Base-by-base conservation (phyloP, 257 asterid species). In the Cruciata laevipes region DNA sequence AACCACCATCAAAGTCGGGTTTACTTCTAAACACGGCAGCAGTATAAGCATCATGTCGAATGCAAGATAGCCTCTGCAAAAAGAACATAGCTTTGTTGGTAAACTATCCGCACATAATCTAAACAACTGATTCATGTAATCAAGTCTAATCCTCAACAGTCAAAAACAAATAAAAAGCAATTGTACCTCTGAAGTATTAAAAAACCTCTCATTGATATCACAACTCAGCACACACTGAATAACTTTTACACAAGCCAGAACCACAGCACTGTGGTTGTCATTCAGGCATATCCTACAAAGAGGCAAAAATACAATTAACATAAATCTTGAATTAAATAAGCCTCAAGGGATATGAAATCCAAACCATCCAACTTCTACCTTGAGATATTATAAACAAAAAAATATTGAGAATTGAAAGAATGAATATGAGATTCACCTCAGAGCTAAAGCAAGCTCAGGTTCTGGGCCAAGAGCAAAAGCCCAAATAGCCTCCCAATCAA, bases 401-500 rank as follows among this genome's bases (percentile, higher is more conserved):
- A 6, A 37, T 3, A 6, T 17, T 24, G 40, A 44, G 51, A 13
- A 13, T 55, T 38, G 61, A 38, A 72, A 16, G 42, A 25, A 38
- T 32, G 10, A 27, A 68, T 40, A 62, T 47, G 40, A 59, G 51
- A 64, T 63, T 58, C 53, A 88, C 99, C 99, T 87, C 71, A 90
- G 77, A 58, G 89, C 66, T 75, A 94, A 79, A 77, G 96, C 95
- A 77, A 94, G 97, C 82, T 94, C 99, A 5, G 97, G 97, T 78
- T 88, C 96, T 1, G 99, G 99, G 49, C 97, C 99, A 69, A 94
- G 93, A 73, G 90, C 80, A 83, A 88, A 90, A 74, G 97, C 97
- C 99, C 99, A 94, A 60, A 94, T 80, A 74, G 99, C 99, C 85
- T 87, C 86, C 97, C 96, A 90, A 77, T 94, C 96, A 75, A 76